Evolutionary conservation across 2,329 filamentous ascomycete genomes (phyloP), one percentile per base, ranked within the genome.

Genomic region (Fusarium nurragi): DNA sequence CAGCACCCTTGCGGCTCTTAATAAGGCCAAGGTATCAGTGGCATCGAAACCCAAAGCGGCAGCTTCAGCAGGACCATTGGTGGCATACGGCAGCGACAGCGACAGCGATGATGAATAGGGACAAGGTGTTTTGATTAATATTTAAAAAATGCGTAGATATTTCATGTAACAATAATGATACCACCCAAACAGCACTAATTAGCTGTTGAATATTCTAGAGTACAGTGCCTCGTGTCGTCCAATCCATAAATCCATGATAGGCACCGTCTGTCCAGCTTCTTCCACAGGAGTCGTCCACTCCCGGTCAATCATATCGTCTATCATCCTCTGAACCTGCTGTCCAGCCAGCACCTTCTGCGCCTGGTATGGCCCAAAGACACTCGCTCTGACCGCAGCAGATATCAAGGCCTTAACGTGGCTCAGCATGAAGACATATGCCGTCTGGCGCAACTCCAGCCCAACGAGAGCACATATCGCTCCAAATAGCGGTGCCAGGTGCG

Each of bases 21-120:
- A 89, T 72, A 79, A 80, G 63, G 80, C 84, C 52, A 82, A 83
- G 66, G 80, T 86, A 5, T 76, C 84, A 10, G 80, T 87, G 46
- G 81, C 85, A 38, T 80, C 83, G 28, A 86, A 85, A 73, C 77
- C 81, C 22, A 83, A 87, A 49, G 77, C 84, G 11, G 78, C 84
- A 10, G 79, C 84, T 11, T 66, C 86, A 25, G 77, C 85, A 18
- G 92, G 92, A 2, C 91, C 93, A 8, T 79, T 98, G 66, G 95
- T 97, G 19, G 91, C 86, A 23, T 99, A 99, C 73, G 93, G 95
- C 77, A 91, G 93, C 74, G 93, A 97, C 77, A 91, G 93, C 74
- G 94, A 97, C 77, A 91, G 93, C 74, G 94, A 97, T 60, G 90
- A 83, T 54, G 79, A 83, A 73, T 79, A 77, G 75, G 64, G 44